Conservation (phyloP, 805 yeast genomes). For the Yamadazyma akitaensis region DNA sequence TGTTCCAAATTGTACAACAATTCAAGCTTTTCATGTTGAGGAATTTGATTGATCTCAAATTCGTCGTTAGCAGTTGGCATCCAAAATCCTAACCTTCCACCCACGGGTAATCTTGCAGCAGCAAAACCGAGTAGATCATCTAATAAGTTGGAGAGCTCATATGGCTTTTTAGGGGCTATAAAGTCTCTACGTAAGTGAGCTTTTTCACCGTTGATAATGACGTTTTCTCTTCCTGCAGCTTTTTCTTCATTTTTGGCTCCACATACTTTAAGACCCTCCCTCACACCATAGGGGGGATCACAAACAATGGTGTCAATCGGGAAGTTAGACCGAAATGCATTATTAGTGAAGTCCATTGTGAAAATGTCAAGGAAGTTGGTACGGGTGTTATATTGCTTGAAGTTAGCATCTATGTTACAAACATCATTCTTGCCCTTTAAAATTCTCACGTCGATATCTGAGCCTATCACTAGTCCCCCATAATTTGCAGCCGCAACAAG, state of each 20-base stretch:
- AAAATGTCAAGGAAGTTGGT: constrained; percentile 65
- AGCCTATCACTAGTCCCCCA: constrained; percentile 78
- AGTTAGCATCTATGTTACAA: constrained; percentile 60
- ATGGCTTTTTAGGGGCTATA: constrained; percentile 90
- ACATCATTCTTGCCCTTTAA: constrained; percentile 63
- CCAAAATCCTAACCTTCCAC: constrained; percentile 91
- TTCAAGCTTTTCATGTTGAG: constrained; percentile 72
- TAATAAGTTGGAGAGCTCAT: constrained; percentile 69
- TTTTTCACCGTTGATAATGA: constrained; percentile 73
- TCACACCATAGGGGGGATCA: constrained; percentile 97
- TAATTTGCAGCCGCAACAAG: constrained; percentile 81
- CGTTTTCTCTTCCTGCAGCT: constrained; percentile 67
- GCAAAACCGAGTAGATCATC: constrained; percentile 78
- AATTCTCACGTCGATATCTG: constrained; percentile 84
- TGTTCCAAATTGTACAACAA: constrained; percentile 76
- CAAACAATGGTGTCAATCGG: constrained; percentile 79
- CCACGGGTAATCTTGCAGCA: constrained; percentile 62
- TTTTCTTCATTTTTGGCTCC: constrained; percentile 73
- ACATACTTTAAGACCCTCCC: constrained; percentile 91
- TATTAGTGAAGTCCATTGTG: constrained; percentile 94
- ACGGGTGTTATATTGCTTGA: constrained; percentile 65
- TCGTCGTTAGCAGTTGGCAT: constrained; percentile 96
- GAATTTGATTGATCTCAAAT: constrained; percentile 62
- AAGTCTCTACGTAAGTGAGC: constrained; percentile 79
- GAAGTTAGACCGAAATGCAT: constrained; percentile 64